Conservation (phyloP, 1,284 basidiomycete species). For the Exobasidium cylindrosporum region DNA sequence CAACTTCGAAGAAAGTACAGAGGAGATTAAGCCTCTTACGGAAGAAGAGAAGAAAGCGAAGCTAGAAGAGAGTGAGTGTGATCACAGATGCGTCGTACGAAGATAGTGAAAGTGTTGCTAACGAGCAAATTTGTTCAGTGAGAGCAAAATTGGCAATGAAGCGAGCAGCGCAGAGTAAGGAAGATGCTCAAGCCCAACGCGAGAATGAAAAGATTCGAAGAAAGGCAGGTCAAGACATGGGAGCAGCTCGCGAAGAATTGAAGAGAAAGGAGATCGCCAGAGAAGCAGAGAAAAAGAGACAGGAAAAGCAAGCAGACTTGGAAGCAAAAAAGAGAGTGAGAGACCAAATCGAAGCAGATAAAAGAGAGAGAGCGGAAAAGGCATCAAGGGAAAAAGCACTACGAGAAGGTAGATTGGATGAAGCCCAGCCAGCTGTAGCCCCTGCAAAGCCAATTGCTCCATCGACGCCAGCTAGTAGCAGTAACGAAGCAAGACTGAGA, state of each 20-base stretch:
- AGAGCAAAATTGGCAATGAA: slow-evolving; percentile 44
- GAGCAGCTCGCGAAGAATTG: slow-evolving; percentile 43
- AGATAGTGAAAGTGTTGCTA: too few species aligned
- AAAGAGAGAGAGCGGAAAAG: slow-evolving; percentile 47
- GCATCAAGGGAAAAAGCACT: slow-evolving; percentile 48
- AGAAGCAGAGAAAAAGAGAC: slow-evolving; percentile 47
- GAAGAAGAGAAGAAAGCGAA: slow-evolving; percentile 87
- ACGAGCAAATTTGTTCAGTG: too few species aligned
- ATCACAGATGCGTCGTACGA: neutral
- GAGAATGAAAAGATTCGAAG: slow-evolving; percentile 53
- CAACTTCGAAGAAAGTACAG: slow-evolving; percentile 83
- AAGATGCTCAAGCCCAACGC: slow-evolving; percentile 39
- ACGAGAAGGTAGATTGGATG: slow-evolving; percentile 27
- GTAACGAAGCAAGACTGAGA: slow-evolving; percentile 45
- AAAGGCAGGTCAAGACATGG: slow-evolving; percentile 50
- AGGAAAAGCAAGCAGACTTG: slow-evolving; percentile 44
- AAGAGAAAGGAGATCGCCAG: slow-evolving; percentile 49
- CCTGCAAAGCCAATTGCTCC: slow-evolving; percentile 19
- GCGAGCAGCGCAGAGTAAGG: slow-evolving; percentile 40
- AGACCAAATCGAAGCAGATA: slow-evolving; percentile 53
- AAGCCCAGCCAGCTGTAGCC: slow-evolving; percentile 17
- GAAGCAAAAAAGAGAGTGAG: slow-evolving; percentile 47
- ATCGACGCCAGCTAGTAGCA: slow-evolving; percentile 17
- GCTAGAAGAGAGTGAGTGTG: slow-evolving; percentile 63
- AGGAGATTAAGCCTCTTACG: slow-evolving; percentile 90